phyloP scores from a whole-genome alignment of 805 yeast genomes.

The Pichia rugopelliculosa region DNA sequence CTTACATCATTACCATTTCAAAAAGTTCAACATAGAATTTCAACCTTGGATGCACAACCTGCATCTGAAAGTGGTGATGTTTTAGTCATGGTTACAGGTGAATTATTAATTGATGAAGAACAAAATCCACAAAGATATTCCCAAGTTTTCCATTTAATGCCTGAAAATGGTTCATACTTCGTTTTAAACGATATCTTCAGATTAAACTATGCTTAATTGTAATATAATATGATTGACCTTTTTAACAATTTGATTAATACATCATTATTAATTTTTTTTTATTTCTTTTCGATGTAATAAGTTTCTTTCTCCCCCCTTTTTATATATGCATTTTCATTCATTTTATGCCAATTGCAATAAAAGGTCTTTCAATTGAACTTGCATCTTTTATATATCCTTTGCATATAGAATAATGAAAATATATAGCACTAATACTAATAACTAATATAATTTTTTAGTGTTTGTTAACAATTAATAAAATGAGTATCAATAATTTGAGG shows the following conservation, averaged over 20 bases:
- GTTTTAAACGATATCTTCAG: constrained; percentile 97
- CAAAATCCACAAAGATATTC: constrained; percentile 93
- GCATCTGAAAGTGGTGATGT: constrained; percentile 90
- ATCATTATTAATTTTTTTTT: not conserved
- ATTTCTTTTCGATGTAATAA: not conserved
- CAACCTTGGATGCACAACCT: constrained; percentile 97
- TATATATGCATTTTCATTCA: not conserved
- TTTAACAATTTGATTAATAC: too few relatives aligned
- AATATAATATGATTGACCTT: not conserved
- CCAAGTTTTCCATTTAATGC: constrained; percentile 94
- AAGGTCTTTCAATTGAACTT: not conserved
- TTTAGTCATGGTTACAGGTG: constrained; percentile 96
- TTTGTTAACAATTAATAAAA: too few relatives aligned
- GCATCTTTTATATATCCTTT: not conserved
- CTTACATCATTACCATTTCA: constrained; percentile 82
- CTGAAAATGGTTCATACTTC: constrained; percentile 84
- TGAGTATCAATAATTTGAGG: too few relatives aligned
- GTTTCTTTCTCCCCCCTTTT: not conserved
- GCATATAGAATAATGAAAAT: not conserved
- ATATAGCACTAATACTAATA: not conserved
- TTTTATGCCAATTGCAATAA: not conserved
- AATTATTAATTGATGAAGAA: constrained; percentile 86
- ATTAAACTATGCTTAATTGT: constrained; percentile 63
- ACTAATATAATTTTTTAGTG: not conserved
- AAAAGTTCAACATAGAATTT: constrained; percentile 87